Evolutionary conservation across 306 rosid species (phyloP).

Genomic region (Bauhinia variegata): DNA sequence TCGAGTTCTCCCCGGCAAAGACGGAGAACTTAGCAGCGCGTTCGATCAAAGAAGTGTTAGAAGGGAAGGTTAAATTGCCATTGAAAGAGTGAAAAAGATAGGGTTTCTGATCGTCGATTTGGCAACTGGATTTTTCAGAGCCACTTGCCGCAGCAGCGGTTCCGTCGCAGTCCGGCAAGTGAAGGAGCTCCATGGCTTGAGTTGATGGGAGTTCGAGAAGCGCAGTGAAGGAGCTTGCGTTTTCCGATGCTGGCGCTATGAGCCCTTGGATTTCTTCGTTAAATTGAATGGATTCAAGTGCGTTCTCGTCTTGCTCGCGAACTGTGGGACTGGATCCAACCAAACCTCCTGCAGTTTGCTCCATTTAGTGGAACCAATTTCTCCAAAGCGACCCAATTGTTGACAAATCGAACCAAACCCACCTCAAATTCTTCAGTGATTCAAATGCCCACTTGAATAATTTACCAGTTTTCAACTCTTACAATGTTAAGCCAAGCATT

Average conservation of each 20-base stretch:
- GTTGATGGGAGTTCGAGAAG: constrained; percentile 88
- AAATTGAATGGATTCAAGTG: constrained; percentile 75
- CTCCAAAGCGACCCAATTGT: constrained; percentile 18
- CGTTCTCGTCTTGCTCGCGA: constrained; percentile 49
- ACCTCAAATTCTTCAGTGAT: constrained; percentile 15
- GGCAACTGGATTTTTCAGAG: constrained; percentile 38
- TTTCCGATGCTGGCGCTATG: constrained; percentile 68
- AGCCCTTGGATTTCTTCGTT: constrained; percentile 81
- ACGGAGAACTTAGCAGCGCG: constrained; percentile 74
- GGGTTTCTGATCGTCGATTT: constrained; percentile 45
- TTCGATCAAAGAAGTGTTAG: constrained; percentile 56
- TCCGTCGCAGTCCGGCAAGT: constrained; percentile 52
- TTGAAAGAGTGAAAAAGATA: constrained; percentile 43
- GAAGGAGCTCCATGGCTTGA: constrained; percentile 85
- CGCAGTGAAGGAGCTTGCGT: constrained; percentile 86
- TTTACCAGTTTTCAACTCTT: constrained; percentile 23
- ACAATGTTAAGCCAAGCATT: constrained; percentile 15
- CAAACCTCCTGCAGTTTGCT: constrained; percentile 43
- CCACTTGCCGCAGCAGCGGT: constrained; percentile 10
- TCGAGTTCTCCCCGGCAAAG: constrained; percentile 61
- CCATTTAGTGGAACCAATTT: constrained; percentile 53
- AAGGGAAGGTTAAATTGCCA: constrained; percentile 55
- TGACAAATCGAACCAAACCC: constrained; percentile 24
- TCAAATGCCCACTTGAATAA: constrained; percentile 23
- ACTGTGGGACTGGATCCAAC: constrained; percentile 52